Evolutionary conservation across 2,329 filamentous ascomycete genomes (phyloP).

Genomic region (Didymella pomorum): DNA sequence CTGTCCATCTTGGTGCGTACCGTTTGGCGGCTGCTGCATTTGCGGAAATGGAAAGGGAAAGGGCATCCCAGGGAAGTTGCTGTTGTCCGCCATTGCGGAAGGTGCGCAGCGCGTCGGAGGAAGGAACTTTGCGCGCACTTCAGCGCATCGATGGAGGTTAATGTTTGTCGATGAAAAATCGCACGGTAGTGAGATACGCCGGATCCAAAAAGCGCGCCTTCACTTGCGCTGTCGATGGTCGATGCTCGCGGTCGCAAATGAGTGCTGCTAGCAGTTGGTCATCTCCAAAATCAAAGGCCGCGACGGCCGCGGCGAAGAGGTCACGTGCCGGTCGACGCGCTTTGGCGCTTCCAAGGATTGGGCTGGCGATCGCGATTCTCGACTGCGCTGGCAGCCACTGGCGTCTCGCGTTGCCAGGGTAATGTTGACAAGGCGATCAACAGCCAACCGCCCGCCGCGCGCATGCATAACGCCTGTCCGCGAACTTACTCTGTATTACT

Average conservation of each 20-base stretch:
- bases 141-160: slow-evolving; percentile 24
- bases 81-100: slow-evolving; percentile 41
- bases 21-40: slow-evolving; percentile 10
- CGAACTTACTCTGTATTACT: slow-evolving; percentile 22
- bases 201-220: background rate
- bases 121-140: slow-evolving; percentile 23
- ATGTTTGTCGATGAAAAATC: background rate
- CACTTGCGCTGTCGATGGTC: slow-evolving; percentile 5
- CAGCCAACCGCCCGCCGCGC: slow-evolving; percentile 17
- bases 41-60: slow-evolving; percentile 31
- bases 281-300: slow-evolving; percentile 18
- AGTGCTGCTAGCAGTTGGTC: slow-evolving; percentile 1
- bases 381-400: slow-evolving; percentile 3
- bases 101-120: slow-evolving; percentile 20
- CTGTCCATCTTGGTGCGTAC: slow-evolving; percentile 13
- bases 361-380: slow-evolving; percentile 3
- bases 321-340: slow-evolving; percentile 16
- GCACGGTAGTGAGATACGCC: background rate
- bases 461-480: slow-evolving; percentile 22
- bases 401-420: slow-evolving; percentile 25
- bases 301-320: slow-evolving; percentile 10
- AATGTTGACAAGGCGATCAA: slow-evolving; percentile 31
- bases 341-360: background rate
- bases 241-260: background rate
- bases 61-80: slow-evolving; percentile 35